These are phyloP conservation scores for Blastobotrys raffinosifermentans DNA, from an alignment of 1,139 yeast genomes.

Conservation along the genomic window DNA sequence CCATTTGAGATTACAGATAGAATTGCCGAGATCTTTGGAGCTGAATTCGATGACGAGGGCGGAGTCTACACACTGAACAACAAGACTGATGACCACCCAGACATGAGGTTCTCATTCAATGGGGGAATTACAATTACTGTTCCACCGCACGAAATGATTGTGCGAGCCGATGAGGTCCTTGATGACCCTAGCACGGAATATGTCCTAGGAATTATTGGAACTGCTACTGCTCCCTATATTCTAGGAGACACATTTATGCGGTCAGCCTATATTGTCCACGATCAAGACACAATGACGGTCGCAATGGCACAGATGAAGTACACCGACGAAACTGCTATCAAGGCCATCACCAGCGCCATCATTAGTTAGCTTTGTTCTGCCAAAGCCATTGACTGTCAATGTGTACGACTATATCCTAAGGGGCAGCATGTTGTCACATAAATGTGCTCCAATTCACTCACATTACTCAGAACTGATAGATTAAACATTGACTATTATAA, in stretches of 20 bases:
- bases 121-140: conserved; percentile 27
- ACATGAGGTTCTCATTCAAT: conserved; percentile 24
- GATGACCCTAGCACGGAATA: conserved; percentile 19
- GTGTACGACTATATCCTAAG: too few relatives aligned
- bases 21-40: conserved; percentile 22
- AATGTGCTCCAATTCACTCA: too few relatives aligned
- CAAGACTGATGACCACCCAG: conserved; percentile 15
- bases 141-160: conserved; percentile 25
- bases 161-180: conserved; percentile 19
- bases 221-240: conserved; percentile 22
- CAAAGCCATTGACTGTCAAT: too few relatives aligned
- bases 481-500: too few relatives aligned
- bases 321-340: conserved; percentile 19
- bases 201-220: conserved; percentile 26
- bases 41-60: conserved; percentile 16
- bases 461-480: too few relatives aligned
- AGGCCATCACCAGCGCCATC: conserved; percentile 9
- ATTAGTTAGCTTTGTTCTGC: too few relatives aligned
- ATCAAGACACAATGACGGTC: conserved; percentile 58
- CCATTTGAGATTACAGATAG: conserved; percentile 35
- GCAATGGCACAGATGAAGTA: conserved; percentile 57
- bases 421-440: too few relatives aligned
- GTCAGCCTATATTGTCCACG: conserved; percentile 72
- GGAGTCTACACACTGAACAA: conserved; percentile 21
- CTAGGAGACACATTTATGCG: conserved; percentile 77